Conservation (phyloP, 371 early-diverging fungal species). For the Caulochytrium protostelioides region DNA sequence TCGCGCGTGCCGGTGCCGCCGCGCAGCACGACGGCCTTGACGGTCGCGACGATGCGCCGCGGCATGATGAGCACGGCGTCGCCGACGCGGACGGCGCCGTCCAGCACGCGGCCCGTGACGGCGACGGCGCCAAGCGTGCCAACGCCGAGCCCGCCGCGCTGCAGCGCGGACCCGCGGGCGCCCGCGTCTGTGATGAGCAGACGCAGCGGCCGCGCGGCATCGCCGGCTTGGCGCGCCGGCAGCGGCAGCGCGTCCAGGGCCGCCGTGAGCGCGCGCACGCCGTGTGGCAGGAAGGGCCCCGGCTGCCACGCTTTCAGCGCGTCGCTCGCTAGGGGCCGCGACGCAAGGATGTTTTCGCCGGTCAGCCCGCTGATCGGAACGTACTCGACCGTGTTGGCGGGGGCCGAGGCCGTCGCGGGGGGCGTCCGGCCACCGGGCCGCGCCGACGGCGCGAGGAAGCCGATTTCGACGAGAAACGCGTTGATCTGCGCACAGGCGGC, state of each 20-base stretch:
- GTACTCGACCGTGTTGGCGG: conserved; percentile 43
- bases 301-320: conserved; percentile 40
- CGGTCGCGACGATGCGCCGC: conserved; percentile 42
- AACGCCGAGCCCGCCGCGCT: conserved; percentile 13
- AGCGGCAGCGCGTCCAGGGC: conserved; percentile 42
- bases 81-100: conserved; percentile 66
- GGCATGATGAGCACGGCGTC: conserved; percentile 63
- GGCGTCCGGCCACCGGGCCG: too few relatives aligned
- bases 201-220: conserved; percentile 34
- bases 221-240: conserved; percentile 49
- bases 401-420: too few relatives aligned
- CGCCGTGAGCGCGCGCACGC: conserved; percentile 1
- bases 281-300: conserved; percentile 28
- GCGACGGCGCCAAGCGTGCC: conserved; percentile 43
- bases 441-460: conserved; percentile 51
- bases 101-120: conserved; percentile 63
- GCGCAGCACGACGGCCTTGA: conserved; percentile 26
- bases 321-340: conserved; percentile 8
- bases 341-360: conserved; percentile 52
- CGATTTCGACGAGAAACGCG: conserved; percentile 42
- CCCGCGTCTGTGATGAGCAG: conserved; percentile 48
- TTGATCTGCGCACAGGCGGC: not conserved
- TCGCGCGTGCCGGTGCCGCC: not conserved
- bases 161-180: conserved; percentile 47
- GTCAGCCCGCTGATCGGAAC: conserved; percentile 74